Conservation (phyloP, 441 rosid genomes). For the Kokia cookei region DNA sequence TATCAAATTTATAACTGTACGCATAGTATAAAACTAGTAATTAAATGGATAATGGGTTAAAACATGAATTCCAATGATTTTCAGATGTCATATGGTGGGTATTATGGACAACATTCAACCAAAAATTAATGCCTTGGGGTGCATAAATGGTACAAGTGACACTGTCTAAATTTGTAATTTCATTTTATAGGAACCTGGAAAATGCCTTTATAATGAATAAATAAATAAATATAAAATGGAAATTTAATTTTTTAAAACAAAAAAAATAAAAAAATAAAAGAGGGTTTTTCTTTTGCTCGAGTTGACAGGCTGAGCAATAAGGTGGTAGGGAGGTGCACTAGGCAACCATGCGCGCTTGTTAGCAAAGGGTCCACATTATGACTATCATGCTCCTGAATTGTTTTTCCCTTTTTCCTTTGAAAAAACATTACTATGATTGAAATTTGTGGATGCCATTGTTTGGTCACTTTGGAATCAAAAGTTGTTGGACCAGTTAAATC, state of each 20-base stretch:
- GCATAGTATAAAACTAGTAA: too few species aligned
- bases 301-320: slow-evolving; percentile 32
- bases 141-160: slow-evolving; percentile 20
- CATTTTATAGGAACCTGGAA: neutral
- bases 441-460: neutral
- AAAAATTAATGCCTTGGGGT: slow-evolving; percentile 24
- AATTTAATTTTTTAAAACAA: too few species aligned
- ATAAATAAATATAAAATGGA: neutral
- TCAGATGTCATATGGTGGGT: neutral
- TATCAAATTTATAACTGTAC: too few species aligned
- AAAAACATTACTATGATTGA: neutral
- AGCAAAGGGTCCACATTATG: slow-evolving; percentile 17
- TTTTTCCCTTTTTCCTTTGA: neutral
- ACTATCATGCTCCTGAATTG: slow-evolving; percentile 27
- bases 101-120: slow-evolving; percentile 12
- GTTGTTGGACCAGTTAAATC: slow-evolving; percentile 22
- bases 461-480: neutral
- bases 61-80: neutral
- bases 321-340: slow-evolving; percentile 21
- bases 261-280: neutral
- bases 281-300: slow-evolving; percentile 3
- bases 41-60: neutral
- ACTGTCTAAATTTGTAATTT: neutral
- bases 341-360: slow-evolving; percentile 30
- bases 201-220: neutral